Percentiles rank a stretch among this genome's conserved stretches.
These are phyloP conservation scores for Euphorbia tirucalli DNA, from an alignment of 345 rosid species.

Conservation along the genomic window DNA sequence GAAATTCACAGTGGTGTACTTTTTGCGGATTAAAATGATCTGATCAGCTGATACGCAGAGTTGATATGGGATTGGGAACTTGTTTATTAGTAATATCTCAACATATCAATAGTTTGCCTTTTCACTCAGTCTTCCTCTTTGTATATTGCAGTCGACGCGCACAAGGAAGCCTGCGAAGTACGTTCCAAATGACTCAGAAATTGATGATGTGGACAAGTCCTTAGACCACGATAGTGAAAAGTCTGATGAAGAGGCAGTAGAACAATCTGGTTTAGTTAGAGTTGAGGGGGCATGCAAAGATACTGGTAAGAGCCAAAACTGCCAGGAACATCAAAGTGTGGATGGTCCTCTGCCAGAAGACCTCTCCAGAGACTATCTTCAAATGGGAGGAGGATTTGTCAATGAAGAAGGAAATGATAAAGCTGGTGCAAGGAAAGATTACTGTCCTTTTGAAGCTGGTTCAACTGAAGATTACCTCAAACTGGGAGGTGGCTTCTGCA, in stretches of 20 bases:
- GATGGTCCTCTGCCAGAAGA: constrained; percentile 21
- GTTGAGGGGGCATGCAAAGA: constrained; percentile 16
- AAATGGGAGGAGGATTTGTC: constrained; percentile 54
- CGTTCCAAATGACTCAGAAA: constrained; percentile 34
- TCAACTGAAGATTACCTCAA: constrained; percentile 39
- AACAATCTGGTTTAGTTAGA: constrained; percentile 18
- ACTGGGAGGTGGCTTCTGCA: constrained; percentile 75
- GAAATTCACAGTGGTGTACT: not conserved
- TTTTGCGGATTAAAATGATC: not conserved
- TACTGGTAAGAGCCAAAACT: constrained; percentile 9
- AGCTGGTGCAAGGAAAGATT: constrained; percentile 18
- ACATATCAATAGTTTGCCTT: not conserved
- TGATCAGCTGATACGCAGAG: too few species aligned
- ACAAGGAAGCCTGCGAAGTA: constrained; percentile 58
- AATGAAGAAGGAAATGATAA: constrained; percentile 37
- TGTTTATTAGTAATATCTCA: not conserved
- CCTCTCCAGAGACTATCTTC: constrained; percentile 34
- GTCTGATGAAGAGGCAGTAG: constrained; percentile 22
- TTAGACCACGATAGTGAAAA: constrained; percentile 18
- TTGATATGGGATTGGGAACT: too few species aligned
- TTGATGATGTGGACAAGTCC: constrained; percentile 38
- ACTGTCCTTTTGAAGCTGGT: constrained; percentile 28
- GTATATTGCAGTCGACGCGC: constrained; percentile 58
- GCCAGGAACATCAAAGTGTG: constrained; percentile 21
- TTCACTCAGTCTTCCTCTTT: constrained; percentile 16